Conservation (phyloP, 2,329 filamentous ascomycete genomes). For the Exophiala alcalophila region DNA sequence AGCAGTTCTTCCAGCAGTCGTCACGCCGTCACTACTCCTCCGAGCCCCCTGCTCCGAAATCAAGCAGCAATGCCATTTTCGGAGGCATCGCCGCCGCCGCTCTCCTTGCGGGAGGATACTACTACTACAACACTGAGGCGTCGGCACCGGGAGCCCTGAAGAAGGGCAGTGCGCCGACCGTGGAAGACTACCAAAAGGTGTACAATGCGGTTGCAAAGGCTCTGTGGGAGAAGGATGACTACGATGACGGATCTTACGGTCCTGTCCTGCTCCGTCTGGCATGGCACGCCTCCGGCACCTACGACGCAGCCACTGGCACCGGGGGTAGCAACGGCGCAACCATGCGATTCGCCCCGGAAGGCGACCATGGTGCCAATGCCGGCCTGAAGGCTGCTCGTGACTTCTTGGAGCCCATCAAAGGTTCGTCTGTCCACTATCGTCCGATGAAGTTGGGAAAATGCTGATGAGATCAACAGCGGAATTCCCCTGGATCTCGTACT, state of each 20-base stretch:
- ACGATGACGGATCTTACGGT: conserved; percentile 94
- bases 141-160: conserved; percentile 44
- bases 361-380: conserved; percentile 88
- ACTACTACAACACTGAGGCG: conserved; percentile 46
- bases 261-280: conserved; percentile 86
- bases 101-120: conserved; percentile 66
- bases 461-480: conserved; percentile 51
- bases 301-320: conserved; percentile 80
- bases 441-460: not conserved
- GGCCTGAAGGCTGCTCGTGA: conserved; percentile 81
- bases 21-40: conserved; percentile 78
- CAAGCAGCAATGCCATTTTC: conserved; percentile 53
- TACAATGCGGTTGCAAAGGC: conserved; percentile 80
- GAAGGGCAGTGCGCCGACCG: conserved; percentile 55
- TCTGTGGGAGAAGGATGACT: conserved; percentile 86
- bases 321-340: conserved; percentile 95
- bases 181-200: conserved; percentile 91
- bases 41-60: conserved; percentile 55
- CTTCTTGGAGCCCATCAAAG: conserved; percentile 89
- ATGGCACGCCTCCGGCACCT: conserved; percentile 93
- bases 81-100: conserved; percentile 58
- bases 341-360: conserved; percentile 91
- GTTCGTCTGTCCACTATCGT: conserved; percentile 44
- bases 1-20: conserved; percentile 69
- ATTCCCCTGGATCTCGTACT: conserved; percentile 95